These are phyloP conservation scores for Epichloe bromicola DNA, from an alignment of 2,329 filamentous ascomycete genomes.

Conservation along the genomic window DNA sequence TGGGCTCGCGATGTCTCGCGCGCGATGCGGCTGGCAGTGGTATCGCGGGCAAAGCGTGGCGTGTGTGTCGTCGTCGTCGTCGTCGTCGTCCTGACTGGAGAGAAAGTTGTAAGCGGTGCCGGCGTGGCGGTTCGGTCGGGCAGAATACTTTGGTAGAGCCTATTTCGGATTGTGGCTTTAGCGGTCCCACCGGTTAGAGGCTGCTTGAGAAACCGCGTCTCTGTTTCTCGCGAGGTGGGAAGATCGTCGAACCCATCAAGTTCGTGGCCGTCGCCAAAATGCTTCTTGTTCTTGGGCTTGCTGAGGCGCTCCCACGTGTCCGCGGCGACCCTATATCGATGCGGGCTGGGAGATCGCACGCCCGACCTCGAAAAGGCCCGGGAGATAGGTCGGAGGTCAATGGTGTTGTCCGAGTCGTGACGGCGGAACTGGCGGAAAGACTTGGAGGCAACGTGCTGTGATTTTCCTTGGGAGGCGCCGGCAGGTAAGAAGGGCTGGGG, in stretches of 20 bases:
- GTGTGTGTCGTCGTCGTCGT: conserved; percentile 20
- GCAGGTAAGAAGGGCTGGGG: conserved; percentile 68
- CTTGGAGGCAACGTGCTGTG: conserved; percentile 67
- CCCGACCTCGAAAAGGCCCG: conserved; percentile 44
- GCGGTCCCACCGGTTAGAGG: conserved; percentile 54
- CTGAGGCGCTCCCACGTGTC: conserved; percentile 54
- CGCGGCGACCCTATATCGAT: conserved; percentile 31
- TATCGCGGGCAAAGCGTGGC: conserved; percentile 53
- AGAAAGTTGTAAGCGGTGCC: conserved; percentile 39
- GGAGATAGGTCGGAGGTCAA: conserved; percentile 44
- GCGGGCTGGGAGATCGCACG: conserved; percentile 48
- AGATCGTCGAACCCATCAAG: conserved; percentile 90
- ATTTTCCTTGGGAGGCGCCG: conserved; percentile 58
- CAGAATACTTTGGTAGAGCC: conserved; percentile 40
- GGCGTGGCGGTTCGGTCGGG: conserved; percentile 41
- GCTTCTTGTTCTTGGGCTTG: conserved; percentile 42
- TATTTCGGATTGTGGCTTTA: conserved; percentile 47
- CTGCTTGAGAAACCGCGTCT: conserved; percentile 72
- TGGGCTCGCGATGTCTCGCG: conserved; percentile 49
- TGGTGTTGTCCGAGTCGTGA: conserved; percentile 64
- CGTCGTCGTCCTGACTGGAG: conserved; percentile 40
- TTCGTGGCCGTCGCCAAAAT: conserved; percentile 85
- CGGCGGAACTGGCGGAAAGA: conserved; percentile 59
- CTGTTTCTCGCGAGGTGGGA: conserved; percentile 70
- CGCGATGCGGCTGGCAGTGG: conserved; percentile 50